Base-by-base conservation (phyloP, 2,329 filamentous ascomycete species). In the Penicillium sp. region DNA sequence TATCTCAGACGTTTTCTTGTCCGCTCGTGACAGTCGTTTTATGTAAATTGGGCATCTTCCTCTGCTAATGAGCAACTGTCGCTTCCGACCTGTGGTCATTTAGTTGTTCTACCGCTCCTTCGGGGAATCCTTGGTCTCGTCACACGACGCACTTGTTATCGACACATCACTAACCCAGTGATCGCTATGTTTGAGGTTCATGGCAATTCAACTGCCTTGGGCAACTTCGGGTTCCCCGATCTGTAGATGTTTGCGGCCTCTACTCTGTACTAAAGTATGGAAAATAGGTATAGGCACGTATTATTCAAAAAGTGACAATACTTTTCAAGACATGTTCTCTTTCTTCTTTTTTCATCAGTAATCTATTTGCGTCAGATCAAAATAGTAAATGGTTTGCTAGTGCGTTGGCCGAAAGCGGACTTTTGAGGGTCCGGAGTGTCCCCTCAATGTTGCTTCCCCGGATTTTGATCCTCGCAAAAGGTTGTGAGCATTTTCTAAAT, bases 141-240 rank as follows among this genome's bases (percentile, higher is more conserved):
- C 61, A 64, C 62, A 65, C 59, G 61, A 65, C 20, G 44, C 52
- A 50, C 56, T 52, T 63, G 50, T 61, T 35, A 50, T 53, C 31
- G 53, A 62, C 59, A 61, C 57, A 61, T 61, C 62, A 58, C 22
- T 49, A 35, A 48, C 38, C 51, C 16, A 53, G 44, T 55, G 55
- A 55, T 53, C 45, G 26, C 29, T 40, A 53, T 29, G 48, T 34
- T 32, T 16, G 35, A 29, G 26, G 20, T 42, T 55, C 16, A 44
- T 39, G 29, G 24, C 14, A 37, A 11, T 32, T 22, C 40, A 18
- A 20, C 43, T n/a, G 42, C 40, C 29, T 38, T 55, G 22, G 46
- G 32, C 32, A 22, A 29, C 11, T 32, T 40, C 14, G 9, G 26
- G 22, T 16, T 31, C 13, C 32, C 35, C 26, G 18, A 26, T 40